phyloP scores from a whole-genome alignment of 169 alveolate species.

The Toxoplasma gondii region DNA sequence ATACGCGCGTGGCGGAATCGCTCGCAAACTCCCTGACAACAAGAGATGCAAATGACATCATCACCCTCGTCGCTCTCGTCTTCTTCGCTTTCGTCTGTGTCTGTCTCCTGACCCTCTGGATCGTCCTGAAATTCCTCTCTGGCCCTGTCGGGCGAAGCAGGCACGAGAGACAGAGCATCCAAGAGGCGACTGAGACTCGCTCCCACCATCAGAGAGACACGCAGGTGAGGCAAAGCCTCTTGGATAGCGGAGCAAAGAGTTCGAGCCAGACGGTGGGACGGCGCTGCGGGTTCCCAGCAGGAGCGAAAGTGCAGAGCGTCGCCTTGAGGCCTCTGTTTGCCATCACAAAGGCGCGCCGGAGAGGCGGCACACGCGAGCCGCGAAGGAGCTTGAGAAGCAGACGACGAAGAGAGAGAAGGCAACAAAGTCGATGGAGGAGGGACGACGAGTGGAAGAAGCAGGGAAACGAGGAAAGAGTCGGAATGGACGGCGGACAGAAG shows the following conservation, averaged over 20 bases:
- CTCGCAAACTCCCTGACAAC: background rate
- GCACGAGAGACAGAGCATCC: background rate
- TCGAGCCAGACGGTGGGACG: background rate
- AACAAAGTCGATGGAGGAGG: background rate
- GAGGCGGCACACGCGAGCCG: no score
- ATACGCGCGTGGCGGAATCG: background rate
- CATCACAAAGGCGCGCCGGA: no score
- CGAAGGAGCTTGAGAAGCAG: background rate
- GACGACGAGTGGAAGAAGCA: background rate
- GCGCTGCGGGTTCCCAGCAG: background rate
- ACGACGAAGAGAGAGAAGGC: background rate
- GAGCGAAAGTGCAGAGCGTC: background rate
- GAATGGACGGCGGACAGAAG: background rate
- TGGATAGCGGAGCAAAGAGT: background rate
- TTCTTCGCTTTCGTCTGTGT: background rate
- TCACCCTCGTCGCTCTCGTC: background rate
- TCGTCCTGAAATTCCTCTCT: no score
- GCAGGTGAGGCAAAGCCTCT: background rate
- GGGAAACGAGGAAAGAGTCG: background rate
- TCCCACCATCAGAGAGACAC: background rate
- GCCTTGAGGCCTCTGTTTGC: no score
- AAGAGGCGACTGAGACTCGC: background rate
- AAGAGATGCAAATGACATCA: slow-evolving; percentile 13
- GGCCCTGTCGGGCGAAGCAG: background rate
- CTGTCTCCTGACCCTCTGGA: background rate